phyloP scores from a whole-genome alignment of 2,329 filamentous ascomycete species.

The Colletotrichum plurivorum region DNA sequence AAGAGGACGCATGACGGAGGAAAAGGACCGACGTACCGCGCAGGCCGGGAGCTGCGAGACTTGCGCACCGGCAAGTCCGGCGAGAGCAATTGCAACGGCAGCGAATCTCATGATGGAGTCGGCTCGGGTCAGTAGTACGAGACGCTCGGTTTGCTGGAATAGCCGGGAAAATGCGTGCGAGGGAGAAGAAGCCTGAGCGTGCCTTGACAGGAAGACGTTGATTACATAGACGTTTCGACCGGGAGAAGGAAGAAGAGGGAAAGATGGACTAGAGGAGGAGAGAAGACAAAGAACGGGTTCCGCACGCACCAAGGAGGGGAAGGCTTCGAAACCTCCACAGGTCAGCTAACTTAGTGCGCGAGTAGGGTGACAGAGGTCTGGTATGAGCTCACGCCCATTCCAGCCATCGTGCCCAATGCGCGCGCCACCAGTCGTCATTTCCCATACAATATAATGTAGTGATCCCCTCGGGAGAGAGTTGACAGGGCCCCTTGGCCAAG shows the following conservation, averaged over 20 bases:
- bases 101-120: constrained; percentile 53
- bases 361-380: too few species aligned
- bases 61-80: constrained; percentile 53
- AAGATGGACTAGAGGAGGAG: not conserved
- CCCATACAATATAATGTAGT: not conserved
- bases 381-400: constrained; percentile 16
- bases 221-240: not conserved
- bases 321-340: constrained; percentile 16
- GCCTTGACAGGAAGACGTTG: not conserved
- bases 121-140: constrained; percentile 33
- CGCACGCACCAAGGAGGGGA: not conserved
- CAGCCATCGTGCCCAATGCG: not conserved
- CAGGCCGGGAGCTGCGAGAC: constrained; percentile 51
- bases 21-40: constrained; percentile 51
- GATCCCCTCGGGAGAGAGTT: not conserved
- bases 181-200: constrained; percentile 21
- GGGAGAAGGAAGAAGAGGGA: not conserved
- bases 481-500: constrained; percentile 22
- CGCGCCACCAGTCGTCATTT: constrained; percentile 7
- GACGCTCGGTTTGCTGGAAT: constrained; percentile 3
- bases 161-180: not conserved
- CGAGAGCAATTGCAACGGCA: constrained; percentile 47
- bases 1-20: not conserved
- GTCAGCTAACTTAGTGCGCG: not conserved
- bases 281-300: not conserved